Base-by-base conservation (phyloP, 2,329 filamentous ascomycete species). In the Alternaria burnsii region DNA sequence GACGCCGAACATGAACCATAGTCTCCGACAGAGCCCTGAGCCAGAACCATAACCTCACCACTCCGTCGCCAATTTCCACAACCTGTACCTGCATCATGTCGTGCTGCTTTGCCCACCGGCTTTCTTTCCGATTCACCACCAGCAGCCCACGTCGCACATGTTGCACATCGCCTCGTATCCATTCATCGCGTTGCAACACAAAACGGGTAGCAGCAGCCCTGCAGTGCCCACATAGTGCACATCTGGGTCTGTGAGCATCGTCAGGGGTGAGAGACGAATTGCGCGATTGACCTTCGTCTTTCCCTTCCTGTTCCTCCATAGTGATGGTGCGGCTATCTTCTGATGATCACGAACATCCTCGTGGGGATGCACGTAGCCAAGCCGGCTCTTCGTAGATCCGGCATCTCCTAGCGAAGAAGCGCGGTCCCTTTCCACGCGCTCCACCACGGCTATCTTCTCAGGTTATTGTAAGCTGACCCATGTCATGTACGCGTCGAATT, bases 111-210 rank as follows among this genome's bases (percentile, higher is more conserved):
- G 47, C 46, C 44, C 56, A 52, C 54, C 47, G 51, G 8, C 12
- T 46, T 18, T 26, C 20, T 10, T 28, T 41, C 50, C 38, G 48
- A 63, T 40, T 54, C 52, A 59, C 60, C 44, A 53, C 38, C 47
- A 58, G 10, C 43, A 62, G 43, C 55, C 56, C 54, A 52, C 55
- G 59, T 67, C 32, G 36, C 62, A 67, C 64, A 62, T 43, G 58
- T 58, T 44, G 52, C n/a, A 51, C n/a, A 18, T 56, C 14, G 50
- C 34, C 43, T 52, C 57, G 57, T 56, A 40, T 58, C 59, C 61
- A 63, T 53, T 47, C 40, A 48, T 55, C 34, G 20, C 30, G 43
- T 54, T 40, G 47, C 52, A 56, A 66, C 51, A 65, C 58, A 65
- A 61, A 41, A 56, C 56, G 50, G 53, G 36, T 48, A 43, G 32